These are phyloP conservation scores for Colletotrichum eremochloae DNA, from an alignment of 2,329 filamentous ascomycete species.

Conservation along the genomic window DNA sequence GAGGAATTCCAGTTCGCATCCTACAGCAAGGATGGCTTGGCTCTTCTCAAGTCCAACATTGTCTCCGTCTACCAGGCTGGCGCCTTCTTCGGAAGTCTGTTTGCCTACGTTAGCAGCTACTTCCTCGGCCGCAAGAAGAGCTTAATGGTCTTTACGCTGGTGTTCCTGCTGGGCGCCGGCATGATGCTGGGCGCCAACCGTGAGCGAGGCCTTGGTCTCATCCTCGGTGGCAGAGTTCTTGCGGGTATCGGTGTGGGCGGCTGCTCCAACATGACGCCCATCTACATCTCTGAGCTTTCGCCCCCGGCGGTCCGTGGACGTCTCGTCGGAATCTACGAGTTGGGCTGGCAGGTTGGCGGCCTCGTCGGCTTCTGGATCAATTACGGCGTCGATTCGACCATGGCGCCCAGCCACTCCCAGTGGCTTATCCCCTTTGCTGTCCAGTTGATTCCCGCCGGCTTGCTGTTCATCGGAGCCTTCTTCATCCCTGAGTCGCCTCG, in stretches of 20 bases:
- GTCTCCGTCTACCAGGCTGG: conserved; percentile 87
- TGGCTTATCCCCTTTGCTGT: conserved; percentile 77
- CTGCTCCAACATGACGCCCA: conserved; percentile 73
- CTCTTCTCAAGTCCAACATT: conserved; percentile 79
- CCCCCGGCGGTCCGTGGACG: conserved; percentile 75
- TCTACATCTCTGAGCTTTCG: conserved; percentile 71
- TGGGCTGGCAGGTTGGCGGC: conserved; percentile 75
- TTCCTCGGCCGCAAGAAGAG: conserved; percentile 76
- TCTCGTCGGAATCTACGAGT: conserved; percentile 76
- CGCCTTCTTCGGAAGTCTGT: conserved; percentile 84
- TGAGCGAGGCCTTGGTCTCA: conserved; percentile 72
- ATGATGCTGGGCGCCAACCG: conserved; percentile 78
- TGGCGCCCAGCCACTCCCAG: conserved; percentile 62
- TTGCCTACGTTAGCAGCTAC: conserved; percentile 75
- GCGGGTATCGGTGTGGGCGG: conserved; percentile 75
- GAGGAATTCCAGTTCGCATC: conserved; percentile 74
- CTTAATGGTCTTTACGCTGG: conserved; percentile 68
- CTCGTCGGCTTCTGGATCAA: conserved; percentile 74
- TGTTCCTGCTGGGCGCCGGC: conserved; percentile 80
- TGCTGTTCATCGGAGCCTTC: conserved; percentile 70
- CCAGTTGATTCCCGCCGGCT: conserved; percentile 75
- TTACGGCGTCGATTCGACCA: conserved; percentile 69
- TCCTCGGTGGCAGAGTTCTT: conserved; percentile 73
- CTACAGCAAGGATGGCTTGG: conserved; percentile 62
- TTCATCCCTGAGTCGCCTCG: conserved; percentile 76